These are phyloP conservation scores for Takashimella tepidaria DNA, from an alignment of 1,284 basidiomycete species.

Conservation along the genomic window DNA sequence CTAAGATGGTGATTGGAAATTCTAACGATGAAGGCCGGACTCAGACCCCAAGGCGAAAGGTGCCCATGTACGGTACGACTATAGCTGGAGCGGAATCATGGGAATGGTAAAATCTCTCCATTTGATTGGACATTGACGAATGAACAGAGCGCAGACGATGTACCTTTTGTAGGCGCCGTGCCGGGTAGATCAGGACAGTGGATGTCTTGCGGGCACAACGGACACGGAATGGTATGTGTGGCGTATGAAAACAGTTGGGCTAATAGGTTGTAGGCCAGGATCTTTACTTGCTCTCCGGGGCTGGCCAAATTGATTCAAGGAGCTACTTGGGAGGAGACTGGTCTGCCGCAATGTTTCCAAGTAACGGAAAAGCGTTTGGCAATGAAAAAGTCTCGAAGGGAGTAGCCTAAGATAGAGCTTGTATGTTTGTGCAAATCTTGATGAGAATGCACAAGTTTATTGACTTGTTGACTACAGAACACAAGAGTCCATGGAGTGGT, in stretches of 20 bases:
- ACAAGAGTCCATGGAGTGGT: no score
- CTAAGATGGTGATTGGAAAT: background rate
- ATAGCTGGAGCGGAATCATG: conserved; percentile 31
- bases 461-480: no score
- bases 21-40: background rate
- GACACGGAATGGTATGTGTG: conserved; percentile 16
- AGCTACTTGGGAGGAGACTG: conserved; percentile 15
- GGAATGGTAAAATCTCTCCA: conserved; percentile 21
- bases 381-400: no score
- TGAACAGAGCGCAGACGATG: conserved; percentile 18
- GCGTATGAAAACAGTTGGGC: no score
- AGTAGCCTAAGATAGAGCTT: no score
- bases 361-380: conserved; percentile 23
- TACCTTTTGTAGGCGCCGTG: conserved; percentile 28
- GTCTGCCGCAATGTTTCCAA: conserved; percentile 21
- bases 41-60: conserved; percentile 1
- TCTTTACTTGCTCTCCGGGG: conserved; percentile 28
- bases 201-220: conserved; percentile 28
- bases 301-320: conserved; percentile 27
- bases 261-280: conserved; percentile 14
- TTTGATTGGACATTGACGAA: background rate
- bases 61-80: conserved; percentile 1
- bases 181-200: conserved; percentile 31
- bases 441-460: no score
- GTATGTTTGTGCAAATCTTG: no score